phyloP scores from a whole-genome alignment of 2,329 filamentous ascomycete species.

The Pyricularia grisea region DNA sequence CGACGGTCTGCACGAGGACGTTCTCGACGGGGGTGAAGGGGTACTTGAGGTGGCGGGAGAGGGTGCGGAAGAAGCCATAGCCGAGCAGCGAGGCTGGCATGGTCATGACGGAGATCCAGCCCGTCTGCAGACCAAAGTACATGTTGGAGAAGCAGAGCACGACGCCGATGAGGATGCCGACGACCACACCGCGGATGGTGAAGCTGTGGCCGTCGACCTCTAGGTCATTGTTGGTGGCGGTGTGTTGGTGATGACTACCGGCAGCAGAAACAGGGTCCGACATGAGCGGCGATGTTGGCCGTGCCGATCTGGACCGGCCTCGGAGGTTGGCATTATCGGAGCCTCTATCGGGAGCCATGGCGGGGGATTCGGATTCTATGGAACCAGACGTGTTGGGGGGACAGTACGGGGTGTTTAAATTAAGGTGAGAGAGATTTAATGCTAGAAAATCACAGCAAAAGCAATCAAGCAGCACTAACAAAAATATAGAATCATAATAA shows the following conservation, averaged over 20 bases:
- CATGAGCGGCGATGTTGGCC: not conserved
- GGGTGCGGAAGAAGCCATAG: conserved; percentile 81
- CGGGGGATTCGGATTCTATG: too few species aligned
- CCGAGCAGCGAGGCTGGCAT: conserved; percentile 94
- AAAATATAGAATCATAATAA: too few species aligned
- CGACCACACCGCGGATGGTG: conserved; percentile 69
- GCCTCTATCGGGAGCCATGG: conserved; percentile 4
- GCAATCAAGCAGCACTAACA: too few species aligned
- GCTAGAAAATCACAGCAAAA: too few species aligned
- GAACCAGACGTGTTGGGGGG: too few species aligned
- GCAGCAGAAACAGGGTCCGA: not conserved
- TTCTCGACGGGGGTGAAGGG: conserved; percentile 95
- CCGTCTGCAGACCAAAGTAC: conserved; percentile 93
- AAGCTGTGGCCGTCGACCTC: conserved; percentile 55
- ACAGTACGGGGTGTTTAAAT: too few species aligned
- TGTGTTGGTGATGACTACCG: too few species aligned
- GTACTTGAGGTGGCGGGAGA: conserved; percentile 61
- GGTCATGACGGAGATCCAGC: conserved; percentile 68
- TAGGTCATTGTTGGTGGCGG: conserved; percentile 6
- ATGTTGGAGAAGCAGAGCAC: conserved; percentile 96
- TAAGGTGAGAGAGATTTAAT: too few species aligned
- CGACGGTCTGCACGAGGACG: conserved; percentile 91
- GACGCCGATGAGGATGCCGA: conserved; percentile 75
- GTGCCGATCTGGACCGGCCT: not conserved
- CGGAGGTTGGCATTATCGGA: not conserved